A percentile compares a stretch with the other conserved stretches of the same genome.
Conservation (phyloP, 441 rosid genomes). For the Erodium trifolium region DNA sequence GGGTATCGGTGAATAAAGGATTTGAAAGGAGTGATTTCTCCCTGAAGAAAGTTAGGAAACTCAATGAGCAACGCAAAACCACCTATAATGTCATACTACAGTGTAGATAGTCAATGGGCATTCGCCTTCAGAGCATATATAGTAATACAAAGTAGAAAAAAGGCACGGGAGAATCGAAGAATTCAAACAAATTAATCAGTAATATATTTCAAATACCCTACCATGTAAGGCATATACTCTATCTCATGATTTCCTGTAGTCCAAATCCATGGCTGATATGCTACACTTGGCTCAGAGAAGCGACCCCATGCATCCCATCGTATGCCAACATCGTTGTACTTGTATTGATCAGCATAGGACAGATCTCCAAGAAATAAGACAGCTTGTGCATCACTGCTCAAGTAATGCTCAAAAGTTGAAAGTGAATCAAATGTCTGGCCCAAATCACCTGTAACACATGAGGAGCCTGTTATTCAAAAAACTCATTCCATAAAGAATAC, state of each 20-base stretch:
- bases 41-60: slow-evolving; percentile 29
- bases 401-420: slow-evolving; percentile 59
- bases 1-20: slow-evolving; percentile 49
- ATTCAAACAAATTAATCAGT: neutral
- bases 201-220: slow-evolving; percentile 18
- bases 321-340: slow-evolving; percentile 52
- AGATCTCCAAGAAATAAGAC: slow-evolving; percentile 69
- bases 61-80: neutral
- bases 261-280: slow-evolving; percentile 79
- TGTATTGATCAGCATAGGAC: slow-evolving; percentile 62
- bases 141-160: neutral
- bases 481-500: neutral
- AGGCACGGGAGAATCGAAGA: slow-evolving; percentile 1
- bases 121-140: no score
- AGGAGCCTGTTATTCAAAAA: neutral
- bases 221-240: slow-evolving; percentile 68
- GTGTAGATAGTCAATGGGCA: no score
- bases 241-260: slow-evolving; percentile 65
- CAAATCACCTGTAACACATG: slow-evolving; percentile 46
- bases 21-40: slow-evolving; percentile 53
- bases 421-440: slow-evolving; percentile 76
- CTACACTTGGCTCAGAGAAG: slow-evolving; percentile 54
- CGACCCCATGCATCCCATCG: slow-evolving; percentile 83
- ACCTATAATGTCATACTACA: no score
- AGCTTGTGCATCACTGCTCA: slow-evolving; percentile 57